Conservation (phyloP, 768 basidiomycete species). For the Psilocybe sp. region DNA sequence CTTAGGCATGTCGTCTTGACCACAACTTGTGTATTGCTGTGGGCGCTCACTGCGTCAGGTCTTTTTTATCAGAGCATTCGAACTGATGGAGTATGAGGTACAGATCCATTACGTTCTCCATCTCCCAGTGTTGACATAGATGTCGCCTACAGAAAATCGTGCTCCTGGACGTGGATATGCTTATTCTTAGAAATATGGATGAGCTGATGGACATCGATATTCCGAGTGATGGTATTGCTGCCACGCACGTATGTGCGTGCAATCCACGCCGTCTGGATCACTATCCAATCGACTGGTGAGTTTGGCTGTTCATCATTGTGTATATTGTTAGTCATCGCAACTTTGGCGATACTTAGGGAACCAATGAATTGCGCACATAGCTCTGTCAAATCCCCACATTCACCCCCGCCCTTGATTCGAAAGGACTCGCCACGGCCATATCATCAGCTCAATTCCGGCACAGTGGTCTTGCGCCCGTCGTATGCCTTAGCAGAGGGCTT, state of each 20-base stretch:
- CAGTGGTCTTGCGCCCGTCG: slow-evolving; percentile 83
- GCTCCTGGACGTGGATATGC: slow-evolving; percentile 89
- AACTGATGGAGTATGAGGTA: slow-evolving; percentile 62
- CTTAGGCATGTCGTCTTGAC: slow-evolving; percentile 35
- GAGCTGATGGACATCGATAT: slow-evolving; percentile 60
- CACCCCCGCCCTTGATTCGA: slow-evolving; percentile 29
- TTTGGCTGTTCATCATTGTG: slow-evolving; percentile 11
- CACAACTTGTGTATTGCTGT: background rate
- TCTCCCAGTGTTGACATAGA: background rate
- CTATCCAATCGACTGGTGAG: slow-evolving; percentile 87
- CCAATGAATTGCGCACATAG: slow-evolving; percentile 90
- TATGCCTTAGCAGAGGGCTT: slow-evolving; percentile 49
- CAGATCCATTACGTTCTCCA: background rate
- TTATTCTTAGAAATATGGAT: slow-evolving; percentile 82
- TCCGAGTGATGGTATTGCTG: slow-evolving; percentile 73
- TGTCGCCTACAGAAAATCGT: slow-evolving; percentile 58
- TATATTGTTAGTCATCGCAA: background rate
- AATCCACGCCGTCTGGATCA: slow-evolving; percentile 83
- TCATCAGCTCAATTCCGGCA: slow-evolving; percentile 85
- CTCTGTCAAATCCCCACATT: slow-evolving; percentile 44
- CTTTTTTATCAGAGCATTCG: slow-evolving; percentile 46
- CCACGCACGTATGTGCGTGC: slow-evolving; percentile 89
- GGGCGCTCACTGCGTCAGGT: background rate
- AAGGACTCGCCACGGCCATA: slow-evolving; percentile 66
- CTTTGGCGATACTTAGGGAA: slow-evolving; percentile 48